Evolutionary conservation across 768 basidiomycete species (phyloP), one percentile per base, ranked within the genome.

Genomic region (Mycena kentingensis): DNA sequence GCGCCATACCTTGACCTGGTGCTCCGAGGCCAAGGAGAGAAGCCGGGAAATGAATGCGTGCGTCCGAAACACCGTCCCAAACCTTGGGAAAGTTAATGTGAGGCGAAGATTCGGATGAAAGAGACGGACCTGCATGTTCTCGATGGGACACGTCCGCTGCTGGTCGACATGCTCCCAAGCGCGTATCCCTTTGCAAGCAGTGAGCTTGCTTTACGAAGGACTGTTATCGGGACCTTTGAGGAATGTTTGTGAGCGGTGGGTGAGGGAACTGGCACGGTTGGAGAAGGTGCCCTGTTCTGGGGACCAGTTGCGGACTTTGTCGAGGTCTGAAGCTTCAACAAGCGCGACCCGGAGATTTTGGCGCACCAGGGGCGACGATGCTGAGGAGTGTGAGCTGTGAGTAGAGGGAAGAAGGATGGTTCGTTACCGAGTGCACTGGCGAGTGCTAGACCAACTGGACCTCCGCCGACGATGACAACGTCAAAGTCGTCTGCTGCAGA

Each of bases 391-490:
- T 46, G 27, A 11, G 38, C 25, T 48, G 13, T 38, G 24, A 47
- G 29, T 28, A 34, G 27, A 29, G 8, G 10, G 26, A n/a, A 22
- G 44, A 27, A 24, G 27, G 31, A 32, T 35, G n/a, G 22, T 19
- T 68, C 81, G 54, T n/a, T 65, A 96, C 95, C 81, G 6, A 99
- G 76, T 28, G 93, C 91, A 64, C 83, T 84, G 3, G 93, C 94
- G 29, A 99, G 73, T 12, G 94, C 89, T 34, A 99, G 78, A 3
- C 97, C 97, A 4, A 83, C 91, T 22, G 93, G 94, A 2, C 95
- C 96, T 24, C 92, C 97, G 16, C 97, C 96, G 22, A 98, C 91
- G 61, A 98, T 90, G 19, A 96, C 90, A 28, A 98, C 78, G 67
- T 98, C 97, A 58, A 80, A 85, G 31, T 89, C 80, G 53, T 81